phyloP scores from a whole-genome alignment of 345 rosid genomes.

The Iberis pinnata region DNA sequence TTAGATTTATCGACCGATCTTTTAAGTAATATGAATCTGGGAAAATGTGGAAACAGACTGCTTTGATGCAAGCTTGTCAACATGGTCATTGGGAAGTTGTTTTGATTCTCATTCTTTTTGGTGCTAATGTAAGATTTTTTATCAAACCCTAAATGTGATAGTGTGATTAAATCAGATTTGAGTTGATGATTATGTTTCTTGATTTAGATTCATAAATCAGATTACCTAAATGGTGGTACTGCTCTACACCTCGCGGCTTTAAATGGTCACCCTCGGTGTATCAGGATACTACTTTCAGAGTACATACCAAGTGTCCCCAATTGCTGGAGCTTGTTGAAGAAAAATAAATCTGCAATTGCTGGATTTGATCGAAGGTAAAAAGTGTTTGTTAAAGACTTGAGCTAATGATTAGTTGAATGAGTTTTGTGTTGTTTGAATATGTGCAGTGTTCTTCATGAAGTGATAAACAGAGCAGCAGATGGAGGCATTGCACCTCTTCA shows the following conservation, averaged over 20 bases:
- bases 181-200: slow-evolving; percentile 12
- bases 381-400: neutral
- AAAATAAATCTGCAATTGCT: slow-evolving; percentile 32
- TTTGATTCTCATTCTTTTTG: slow-evolving; percentile 72
- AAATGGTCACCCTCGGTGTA: slow-evolving; percentile 81
- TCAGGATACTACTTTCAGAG: slow-evolving; percentile 84
- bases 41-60: slow-evolving; percentile 50
- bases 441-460: slow-evolving; percentile 50
- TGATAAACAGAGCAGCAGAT: slow-evolving; percentile 80
- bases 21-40: neutral
- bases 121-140: slow-evolving; percentile 67
- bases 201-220: slow-evolving; percentile 74
- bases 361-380: slow-evolving; percentile 54
- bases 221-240: slow-evolving; percentile 90
- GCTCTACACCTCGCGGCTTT: slow-evolving; percentile 92
- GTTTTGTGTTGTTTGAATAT: slow-evolving; percentile 13
- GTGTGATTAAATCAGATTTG: neutral
- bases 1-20: neutral
- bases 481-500: slow-evolving; percentile 94
- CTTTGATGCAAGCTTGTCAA: slow-evolving; percentile 99
- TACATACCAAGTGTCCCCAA: slow-evolving; percentile 65
- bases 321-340: slow-evolving; percentile 44
- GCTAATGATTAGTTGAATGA: neutral
- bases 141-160: neutral
- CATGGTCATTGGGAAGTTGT: slow-evolving; percentile 99